A percentile compares a stretch with the other conserved stretches of the same genome.
These are phyloP conservation scores for Erysimum cheiranthoides DNA, from an alignment of 345 rosid species.

Conservation along the genomic window DNA sequence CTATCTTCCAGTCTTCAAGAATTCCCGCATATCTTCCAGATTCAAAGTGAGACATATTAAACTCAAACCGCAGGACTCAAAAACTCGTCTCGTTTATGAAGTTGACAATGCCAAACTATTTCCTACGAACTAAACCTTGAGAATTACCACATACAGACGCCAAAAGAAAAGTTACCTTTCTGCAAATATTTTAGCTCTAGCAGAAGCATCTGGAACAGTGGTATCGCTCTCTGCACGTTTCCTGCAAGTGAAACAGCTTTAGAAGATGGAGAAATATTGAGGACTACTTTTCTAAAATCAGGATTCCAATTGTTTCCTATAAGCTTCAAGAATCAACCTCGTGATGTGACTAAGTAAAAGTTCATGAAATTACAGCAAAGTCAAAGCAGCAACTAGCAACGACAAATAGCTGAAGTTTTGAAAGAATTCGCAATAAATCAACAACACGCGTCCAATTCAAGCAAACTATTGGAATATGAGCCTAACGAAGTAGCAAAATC, in stretches of 20 bases:
- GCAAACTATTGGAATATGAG: neutral
- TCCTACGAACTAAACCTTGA: slow-evolving; percentile 4
- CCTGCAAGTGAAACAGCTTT: slow-evolving; percentile 53
- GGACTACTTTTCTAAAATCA: neutral
- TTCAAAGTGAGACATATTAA: slow-evolving; percentile 25
- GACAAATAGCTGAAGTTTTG: neutral
- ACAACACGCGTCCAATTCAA: neutral
- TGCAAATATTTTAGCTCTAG: slow-evolving; percentile 76
- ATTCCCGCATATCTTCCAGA: slow-evolving; percentile 68
- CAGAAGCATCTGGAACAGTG: slow-evolving; percentile 73
- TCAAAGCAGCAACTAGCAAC: slow-evolving; percentile 28
- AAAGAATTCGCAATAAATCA: neutral
- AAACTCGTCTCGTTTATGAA: slow-evolving; percentile 13
- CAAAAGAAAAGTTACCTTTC: slow-evolving; percentile 52
- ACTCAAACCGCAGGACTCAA: slow-evolving; percentile 1
- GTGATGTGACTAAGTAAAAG: slow-evolving; percentile 12
- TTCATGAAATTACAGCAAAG: slow-evolving; percentile 11
- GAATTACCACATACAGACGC: neutral
- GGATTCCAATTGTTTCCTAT: neutral
- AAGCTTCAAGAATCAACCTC: slow-evolving; percentile 21
- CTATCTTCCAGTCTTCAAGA: slow-evolving; percentile 85
- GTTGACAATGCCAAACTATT: slow-evolving; percentile 12
- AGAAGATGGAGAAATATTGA: slow-evolving; percentile 5
- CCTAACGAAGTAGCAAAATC: slow-evolving; percentile 1
- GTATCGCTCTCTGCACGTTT: slow-evolving; percentile 86